Evolutionary conservation across 2,329 filamentous ascomycete genomes (phyloP).

Genomic region (Myriosclerotinia scirpicola): DNA sequence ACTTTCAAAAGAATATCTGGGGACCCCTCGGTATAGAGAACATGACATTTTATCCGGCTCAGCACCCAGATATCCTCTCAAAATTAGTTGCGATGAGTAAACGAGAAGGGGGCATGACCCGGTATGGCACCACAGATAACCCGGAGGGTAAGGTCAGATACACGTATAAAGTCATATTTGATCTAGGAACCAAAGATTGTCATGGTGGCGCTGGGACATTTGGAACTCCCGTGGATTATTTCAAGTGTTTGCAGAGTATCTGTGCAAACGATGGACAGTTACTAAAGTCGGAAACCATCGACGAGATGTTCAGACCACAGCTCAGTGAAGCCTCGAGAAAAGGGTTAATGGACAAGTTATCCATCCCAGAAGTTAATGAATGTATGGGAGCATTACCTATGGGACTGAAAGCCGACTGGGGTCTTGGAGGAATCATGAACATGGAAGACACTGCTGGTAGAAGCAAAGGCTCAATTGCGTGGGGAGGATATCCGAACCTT

Average conservation of each 20-base stretch:
- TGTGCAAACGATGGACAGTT: constrained; percentile 51
- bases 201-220: constrained; percentile 44
- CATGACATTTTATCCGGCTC: constrained; percentile 31
- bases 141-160: constrained; percentile 27
- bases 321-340: constrained; percentile 39
- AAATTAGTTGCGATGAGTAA: constrained; percentile 31
- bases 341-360: constrained; percentile 32
- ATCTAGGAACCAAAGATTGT: constrained; percentile 20
- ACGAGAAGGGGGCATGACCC: constrained; percentile 28
- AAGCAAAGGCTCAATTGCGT: constrained; percentile 45
- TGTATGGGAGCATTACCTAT: constrained; percentile 38
- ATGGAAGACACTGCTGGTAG: constrained; percentile 42
- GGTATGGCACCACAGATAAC: constrained; percentile 26
- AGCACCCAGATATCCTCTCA: constrained; percentile 26
- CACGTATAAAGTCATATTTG: constrained; percentile 20
- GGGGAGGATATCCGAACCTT: constrained; percentile 50
- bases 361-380: constrained; percentile 25
- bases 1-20: constrained; percentile 50
- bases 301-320: constrained; percentile 51
- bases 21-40: constrained; percentile 31
- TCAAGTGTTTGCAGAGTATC: constrained; percentile 49
- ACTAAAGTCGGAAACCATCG: constrained; percentile 45
- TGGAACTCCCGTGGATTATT: constrained; percentile 45
- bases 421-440: constrained; percentile 47
- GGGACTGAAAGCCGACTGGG: constrained; percentile 44